Evolutionary conservation across 768 basidiomycete genomes (phyloP), one percentile per base, ranked within the genome.

Genomic region (Hypholoma sublateritium): DNA sequence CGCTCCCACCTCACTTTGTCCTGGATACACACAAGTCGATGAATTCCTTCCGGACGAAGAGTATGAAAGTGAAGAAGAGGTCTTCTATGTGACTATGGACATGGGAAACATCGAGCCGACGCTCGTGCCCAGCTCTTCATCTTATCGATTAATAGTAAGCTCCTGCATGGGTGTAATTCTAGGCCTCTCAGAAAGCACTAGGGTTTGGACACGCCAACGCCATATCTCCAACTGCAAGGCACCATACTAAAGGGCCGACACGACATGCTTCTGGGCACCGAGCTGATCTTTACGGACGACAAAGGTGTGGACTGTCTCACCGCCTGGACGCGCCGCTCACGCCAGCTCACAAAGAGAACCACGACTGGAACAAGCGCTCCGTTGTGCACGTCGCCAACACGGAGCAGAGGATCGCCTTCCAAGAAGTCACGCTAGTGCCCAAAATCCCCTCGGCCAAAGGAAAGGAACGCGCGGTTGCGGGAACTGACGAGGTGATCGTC

Each of bases 131-230:
- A 91, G 82, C 63, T 84, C 84, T 0, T 80, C 85, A 0, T 75
- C 83, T 1, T 92, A 87, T 66, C 81, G 86, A 44, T 73, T 92
- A n/a, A 88, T 91, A 53, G 91, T 91, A 68, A 70, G 89, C 45
- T 24, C 52, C 50, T 45, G 36, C 50, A 21, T 6, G 28, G 37
- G 5, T 24, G 36, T 35, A 43, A 12, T 47, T 9, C 47, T 24
- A 32, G 3, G 19, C 13, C 45, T 43, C 16, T 13, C 24, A 55
- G 28, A 24, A 24, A 43, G 17, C 45, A 22, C 14, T 61, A 89
- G 91, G 91, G 90, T 1, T 68, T 93, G 21, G 89, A 93, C 65
- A 88, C 88, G 0, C 82, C 88, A 0, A 87, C 83, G 0, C 91
- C 91, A 0, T 91, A 84, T 61, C 69, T 93, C 19, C 91, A 93